Conservation (phyloP, 169 alveolate genomes). For the Plasmodium malariae region DNA sequence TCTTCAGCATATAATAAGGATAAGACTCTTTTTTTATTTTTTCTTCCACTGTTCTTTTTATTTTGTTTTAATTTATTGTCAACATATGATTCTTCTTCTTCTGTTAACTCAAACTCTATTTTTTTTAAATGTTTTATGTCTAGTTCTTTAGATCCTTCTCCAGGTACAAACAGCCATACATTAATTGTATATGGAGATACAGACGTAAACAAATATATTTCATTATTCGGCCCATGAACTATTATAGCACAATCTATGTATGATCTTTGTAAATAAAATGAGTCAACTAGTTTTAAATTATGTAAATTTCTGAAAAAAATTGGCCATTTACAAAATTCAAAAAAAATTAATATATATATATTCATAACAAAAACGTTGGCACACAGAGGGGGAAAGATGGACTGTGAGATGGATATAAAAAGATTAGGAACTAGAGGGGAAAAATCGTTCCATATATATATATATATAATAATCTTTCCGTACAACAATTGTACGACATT, state of each 20-base stretch:
- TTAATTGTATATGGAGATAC: constrained; percentile 65
- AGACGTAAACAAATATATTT: constrained; percentile 73
- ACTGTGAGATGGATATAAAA: no score
- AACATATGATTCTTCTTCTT: constrained; percentile 62
- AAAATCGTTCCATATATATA: no score
- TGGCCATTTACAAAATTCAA: not conserved
- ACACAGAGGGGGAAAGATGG: not conserved
- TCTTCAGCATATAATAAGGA: constrained; percentile 76
- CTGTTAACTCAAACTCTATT: constrained; percentile 72
- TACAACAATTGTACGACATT: no score
- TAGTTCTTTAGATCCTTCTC: constrained; percentile 73
- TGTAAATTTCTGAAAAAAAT: constrained; percentile 72
- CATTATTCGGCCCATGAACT: constrained; percentile 76
- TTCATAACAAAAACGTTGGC: not conserved
- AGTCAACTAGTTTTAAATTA: constrained; percentile 75
- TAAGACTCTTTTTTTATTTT: constrained; percentile 61
- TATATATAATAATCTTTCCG: no score
- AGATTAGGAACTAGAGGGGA: no score
- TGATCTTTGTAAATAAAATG: constrained; percentile 65
- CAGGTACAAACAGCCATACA: constrained; percentile 77
- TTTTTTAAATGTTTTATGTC: constrained; percentile 74
- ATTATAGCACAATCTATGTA: constrained; percentile 76
- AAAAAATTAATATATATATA: constrained; percentile 10
- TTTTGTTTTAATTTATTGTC: constrained; percentile 50
- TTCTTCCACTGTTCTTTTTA: constrained; percentile 16